A percentile compares a stretch with the other conserved stretches of the same genome.
These are phyloP conservation scores for Diaporthe sp. DNA, from an alignment of 2,329 filamentous ascomycete genomes.

Conservation along the genomic window DNA sequence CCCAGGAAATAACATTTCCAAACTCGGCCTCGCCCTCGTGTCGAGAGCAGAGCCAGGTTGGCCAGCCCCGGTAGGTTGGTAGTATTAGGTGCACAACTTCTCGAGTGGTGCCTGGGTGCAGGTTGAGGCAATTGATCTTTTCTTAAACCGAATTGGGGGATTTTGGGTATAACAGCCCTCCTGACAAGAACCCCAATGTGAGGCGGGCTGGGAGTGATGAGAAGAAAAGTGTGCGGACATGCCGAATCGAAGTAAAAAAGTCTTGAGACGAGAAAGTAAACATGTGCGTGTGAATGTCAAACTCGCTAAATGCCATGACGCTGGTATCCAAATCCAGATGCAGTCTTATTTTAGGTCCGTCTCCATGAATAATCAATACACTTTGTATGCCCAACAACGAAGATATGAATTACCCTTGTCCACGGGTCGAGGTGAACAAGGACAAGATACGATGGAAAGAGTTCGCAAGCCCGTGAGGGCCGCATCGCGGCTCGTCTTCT, in stretches of 20 bases:
- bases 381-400: slow-evolving; percentile 39
- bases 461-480: slow-evolving; percentile 36
- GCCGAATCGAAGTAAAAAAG: slow-evolving; percentile 44
- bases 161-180: slow-evolving; percentile 42
- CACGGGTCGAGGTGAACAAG: slow-evolving; percentile 33
- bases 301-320: slow-evolving; percentile 64
- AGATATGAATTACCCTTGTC: slow-evolving; percentile 40
- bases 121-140: slow-evolving; percentile 44
- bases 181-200: slow-evolving; percentile 42
- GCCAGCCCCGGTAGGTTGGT: slow-evolving; percentile 11
- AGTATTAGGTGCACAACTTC: slow-evolving; percentile 23
- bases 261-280: slow-evolving; percentile 44
- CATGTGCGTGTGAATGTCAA: slow-evolving; percentile 50
- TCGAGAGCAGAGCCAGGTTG: slow-evolving; percentile 10
- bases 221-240: slow-evolving; percentile 39
- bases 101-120: slow-evolving; percentile 26
- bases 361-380: slow-evolving; percentile 41
- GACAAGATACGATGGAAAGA: slow-evolving; percentile 39
- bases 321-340: slow-evolving; percentile 47
- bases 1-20: not conserved
- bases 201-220: slow-evolving; percentile 40
- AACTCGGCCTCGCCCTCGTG: slow-evolving; percentile 14
- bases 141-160: slow-evolving; percentile 40
- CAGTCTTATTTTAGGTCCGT: slow-evolving; percentile 42
- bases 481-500: slow-evolving; percentile 38